Conservation (phyloP, 2,329 filamentous ascomycete genomes). For the Furcasterigmium furcatum region DNA sequence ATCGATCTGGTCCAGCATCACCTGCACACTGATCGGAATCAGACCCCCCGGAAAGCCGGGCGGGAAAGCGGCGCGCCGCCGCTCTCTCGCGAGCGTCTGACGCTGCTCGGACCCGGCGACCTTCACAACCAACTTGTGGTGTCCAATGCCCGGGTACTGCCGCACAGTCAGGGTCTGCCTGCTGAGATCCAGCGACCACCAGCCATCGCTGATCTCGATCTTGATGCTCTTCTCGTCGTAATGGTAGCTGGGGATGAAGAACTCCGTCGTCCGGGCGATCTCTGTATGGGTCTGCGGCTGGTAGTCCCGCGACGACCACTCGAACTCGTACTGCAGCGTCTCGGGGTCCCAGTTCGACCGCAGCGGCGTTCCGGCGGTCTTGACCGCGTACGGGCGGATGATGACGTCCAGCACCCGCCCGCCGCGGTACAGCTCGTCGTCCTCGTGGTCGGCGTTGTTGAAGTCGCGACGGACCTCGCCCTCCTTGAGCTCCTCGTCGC, state of each 20-base stretch:
- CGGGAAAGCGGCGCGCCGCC: slow-evolving; percentile 7
- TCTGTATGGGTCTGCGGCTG: slow-evolving; percentile 7
- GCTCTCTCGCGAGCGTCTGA: background rate
- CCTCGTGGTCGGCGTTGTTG: slow-evolving; percentile 24
- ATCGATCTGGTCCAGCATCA: slow-evolving; percentile 8
- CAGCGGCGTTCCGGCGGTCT: slow-evolving; percentile 30
- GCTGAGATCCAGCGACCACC: slow-evolving; percentile 22
- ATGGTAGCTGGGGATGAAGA: slow-evolving; percentile 35
- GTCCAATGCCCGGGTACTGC: slow-evolving; percentile 8
- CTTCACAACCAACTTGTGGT: slow-evolving; percentile 18
- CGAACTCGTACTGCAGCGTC: slow-evolving; percentile 28
- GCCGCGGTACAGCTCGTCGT: slow-evolving; percentile 32
- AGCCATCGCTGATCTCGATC: slow-evolving; percentile 21
- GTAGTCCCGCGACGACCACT: slow-evolving; percentile 19
- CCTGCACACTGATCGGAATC: slow-evolving; percentile 3
- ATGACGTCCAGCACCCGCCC: slow-evolving; percentile 33
- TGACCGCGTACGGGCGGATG: slow-evolving; percentile 36
- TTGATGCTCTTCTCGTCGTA: slow-evolving; percentile 23
- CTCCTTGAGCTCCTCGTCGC: slow-evolving; percentile 19
- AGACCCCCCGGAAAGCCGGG: slow-evolving; percentile 6
- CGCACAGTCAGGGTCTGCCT: slow-evolving; percentile 25
- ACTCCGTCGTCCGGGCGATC: slow-evolving; percentile 27
- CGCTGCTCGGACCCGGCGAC: slow-evolving; percentile 19
- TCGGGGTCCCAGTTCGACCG: slow-evolving; percentile 29
- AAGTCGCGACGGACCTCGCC: slow-evolving; percentile 25